A percentile compares a stretch with the other conserved stretches of the same genome.
Conservation (phyloP, 176 grass and related monocot genomes). For the Oryza nivara region DNA sequence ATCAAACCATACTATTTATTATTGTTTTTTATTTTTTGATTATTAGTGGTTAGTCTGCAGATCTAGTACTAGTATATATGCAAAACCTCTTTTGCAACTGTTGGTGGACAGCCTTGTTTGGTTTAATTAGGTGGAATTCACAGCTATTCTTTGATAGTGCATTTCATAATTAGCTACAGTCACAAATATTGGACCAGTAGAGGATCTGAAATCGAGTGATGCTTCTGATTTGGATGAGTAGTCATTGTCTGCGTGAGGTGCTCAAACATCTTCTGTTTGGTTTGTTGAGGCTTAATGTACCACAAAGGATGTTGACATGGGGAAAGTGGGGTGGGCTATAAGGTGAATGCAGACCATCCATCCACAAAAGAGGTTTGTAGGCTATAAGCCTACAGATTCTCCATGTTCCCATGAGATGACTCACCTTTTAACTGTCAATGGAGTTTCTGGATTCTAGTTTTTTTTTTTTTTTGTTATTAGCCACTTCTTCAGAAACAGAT, state of each 20-base stretch:
- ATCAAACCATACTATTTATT: not conserved
- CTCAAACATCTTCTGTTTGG: conserved; percentile 57
- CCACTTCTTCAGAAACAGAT: conserved; percentile 2
- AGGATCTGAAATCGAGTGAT: conserved; percentile 50
- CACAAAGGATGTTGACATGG: conserved; percentile 47
- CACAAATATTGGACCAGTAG: conserved; percentile 28
- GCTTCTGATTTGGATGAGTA: conserved; percentile 52
- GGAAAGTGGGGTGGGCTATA: conserved; percentile 43
- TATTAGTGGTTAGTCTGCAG: conserved; percentile 1
- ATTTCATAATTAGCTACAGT: conserved; percentile 26
- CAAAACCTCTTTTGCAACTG: not conserved
- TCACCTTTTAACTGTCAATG: conserved; percentile 37
- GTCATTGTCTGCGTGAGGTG: conserved; percentile 50
- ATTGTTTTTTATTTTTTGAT: not conserved
- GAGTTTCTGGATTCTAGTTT: conserved; percentile 22
- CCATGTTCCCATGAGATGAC: conserved; percentile 39
- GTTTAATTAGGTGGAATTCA: not conserved
- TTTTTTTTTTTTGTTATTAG: conserved; percentile 18
- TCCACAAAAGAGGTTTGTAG: conserved; percentile 44
- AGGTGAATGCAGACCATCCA: conserved; percentile 40
- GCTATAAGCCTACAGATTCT: conserved; percentile 52
- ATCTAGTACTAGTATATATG: not conserved
- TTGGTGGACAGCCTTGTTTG: conserved; percentile 27
- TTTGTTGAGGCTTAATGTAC: conserved; percentile 51
- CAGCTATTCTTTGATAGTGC: conserved; percentile 21